A percentile compares a stretch with the other conserved stretches of the same genome.
Evolutionary conservation across 192 early-diverging fungal species (phyloP).

Genomic region (Cladochytrium replicatum): DNA sequence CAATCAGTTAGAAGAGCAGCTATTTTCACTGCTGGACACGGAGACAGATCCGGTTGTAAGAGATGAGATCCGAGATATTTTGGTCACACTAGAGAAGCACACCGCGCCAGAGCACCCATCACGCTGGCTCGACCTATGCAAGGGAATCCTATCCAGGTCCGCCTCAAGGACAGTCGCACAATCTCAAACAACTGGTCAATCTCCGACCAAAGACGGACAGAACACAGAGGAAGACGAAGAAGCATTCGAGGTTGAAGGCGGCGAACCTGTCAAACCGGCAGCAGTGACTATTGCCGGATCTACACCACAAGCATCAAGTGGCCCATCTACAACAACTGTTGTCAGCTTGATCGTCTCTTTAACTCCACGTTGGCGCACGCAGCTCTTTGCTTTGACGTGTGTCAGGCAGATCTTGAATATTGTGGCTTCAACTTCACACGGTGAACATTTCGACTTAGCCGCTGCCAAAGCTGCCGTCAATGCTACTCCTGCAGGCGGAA

Average conservation of each 20-base stretch:
- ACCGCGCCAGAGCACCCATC: slow-evolving; percentile 53
- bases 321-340: too few relatives aligned
- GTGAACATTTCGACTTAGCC: slow-evolving; percentile 60
- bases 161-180: slow-evolving; percentile 25
- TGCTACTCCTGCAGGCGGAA: not conserved
- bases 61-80: slow-evolving; percentile 44
- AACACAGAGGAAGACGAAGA: slow-evolving; percentile 27
- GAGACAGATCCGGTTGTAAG: slow-evolving; percentile 55
- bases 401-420: slow-evolving; percentile 55
- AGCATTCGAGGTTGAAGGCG: slow-evolving; percentile 37
- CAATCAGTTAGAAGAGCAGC: slow-evolving; percentile 58
- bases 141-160: slow-evolving; percentile 63
- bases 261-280: slow-evolving; percentile 22
- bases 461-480: slow-evolving; percentile 40
- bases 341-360: slow-evolving; percentile 23
- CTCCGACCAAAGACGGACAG: too few relatives aligned
- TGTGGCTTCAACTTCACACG: slow-evolving; percentile 40
- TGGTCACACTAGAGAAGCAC: slow-evolving; percentile 23
- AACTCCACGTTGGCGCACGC: slow-evolving; percentile 64
- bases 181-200: slow-evolving; percentile 7
- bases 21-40: slow-evolving; percentile 70
- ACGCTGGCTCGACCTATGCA: slow-evolving; percentile 74
- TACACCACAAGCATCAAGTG: too few relatives aligned
- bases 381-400: slow-evolving; percentile 68
- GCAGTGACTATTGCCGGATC: slow-evolving; percentile 9